phyloP scores from a whole-genome alignment of 768 basidiomycete genomes.

The Fistulinella prunicolor region DNA sequence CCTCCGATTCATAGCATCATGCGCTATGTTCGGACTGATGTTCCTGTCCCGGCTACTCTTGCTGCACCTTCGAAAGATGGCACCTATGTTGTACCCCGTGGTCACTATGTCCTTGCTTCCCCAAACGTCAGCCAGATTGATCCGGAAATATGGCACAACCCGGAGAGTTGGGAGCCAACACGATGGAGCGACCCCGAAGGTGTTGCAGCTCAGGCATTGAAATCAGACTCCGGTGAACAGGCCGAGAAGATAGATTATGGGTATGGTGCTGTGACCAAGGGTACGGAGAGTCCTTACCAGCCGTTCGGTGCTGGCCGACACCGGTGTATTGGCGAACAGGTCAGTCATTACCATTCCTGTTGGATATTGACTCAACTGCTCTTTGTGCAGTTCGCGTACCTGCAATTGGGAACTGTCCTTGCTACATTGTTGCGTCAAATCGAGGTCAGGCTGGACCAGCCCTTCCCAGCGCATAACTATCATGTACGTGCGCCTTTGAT shows the following conservation, averaged over 20 bases:
- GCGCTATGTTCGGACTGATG: slow-evolving; percentile 86
- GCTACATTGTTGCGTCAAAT: slow-evolving; percentile 72
- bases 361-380: slow-evolving; percentile 3
- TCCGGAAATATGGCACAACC: slow-evolving; percentile 73
- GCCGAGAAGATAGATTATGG: slow-evolving; percentile 96
- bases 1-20: slow-evolving; percentile 96
- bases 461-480: slow-evolving; percentile 84
- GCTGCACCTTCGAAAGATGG: slow-evolving; percentile 71
- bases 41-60: slow-evolving; percentile 77
- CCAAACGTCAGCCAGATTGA: slow-evolving; percentile 89
- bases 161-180: slow-evolving; percentile 69
- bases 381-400: slow-evolving; percentile 75
- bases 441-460: slow-evolving; percentile 61
- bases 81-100: slow-evolving; percentile 84
- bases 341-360: slow-evolving; percentile 25
- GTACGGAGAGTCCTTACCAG: slow-evolving; percentile 93
- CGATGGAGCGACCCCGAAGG: slow-evolving; percentile 88
- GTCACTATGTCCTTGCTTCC: slow-evolving; percentile 84
- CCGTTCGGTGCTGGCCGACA: slow-evolving; percentile 98
- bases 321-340: slow-evolving; percentile 91
- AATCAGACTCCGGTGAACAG: slow-evolving; percentile 66
- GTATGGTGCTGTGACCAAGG: slow-evolving; percentile 93
- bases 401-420: slow-evolving; percentile 87
- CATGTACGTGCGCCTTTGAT: slow-evolving; percentile 53
- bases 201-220: slow-evolving; percentile 74